Percentiles rank a stretch among this genome's conserved stretches.
phyloP scores from a whole-genome alignment of 495 filamentous ascomycete genomes.

The Penicillium bialowiezense region DNA sequence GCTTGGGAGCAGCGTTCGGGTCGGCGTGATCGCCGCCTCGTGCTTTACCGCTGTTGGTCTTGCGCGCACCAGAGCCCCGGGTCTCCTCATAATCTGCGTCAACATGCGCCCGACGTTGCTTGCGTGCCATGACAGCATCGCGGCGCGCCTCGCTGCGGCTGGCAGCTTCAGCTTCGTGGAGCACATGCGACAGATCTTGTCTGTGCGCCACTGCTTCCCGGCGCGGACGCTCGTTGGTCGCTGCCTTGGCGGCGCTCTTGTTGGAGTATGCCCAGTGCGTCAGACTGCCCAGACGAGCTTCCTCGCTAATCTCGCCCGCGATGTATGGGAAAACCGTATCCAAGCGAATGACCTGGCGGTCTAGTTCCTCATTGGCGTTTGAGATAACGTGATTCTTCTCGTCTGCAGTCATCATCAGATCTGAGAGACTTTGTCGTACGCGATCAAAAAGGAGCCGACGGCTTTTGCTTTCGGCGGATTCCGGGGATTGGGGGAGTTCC shows the following conservation, averaged over 20 bases:
- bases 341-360: constrained; percentile 79
- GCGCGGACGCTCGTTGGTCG: constrained; percentile 65
- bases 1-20: constrained; percentile 52
- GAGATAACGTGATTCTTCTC: constrained; percentile 96
- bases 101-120: constrained; percentile 60
- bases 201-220: constrained; percentile 72
- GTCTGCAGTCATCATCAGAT: constrained; percentile 81
- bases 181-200: constrained; percentile 51
- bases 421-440: constrained; percentile 59
- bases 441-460: constrained; percentile 66
- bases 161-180: constrained; percentile 72
- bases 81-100: constrained; percentile 80
- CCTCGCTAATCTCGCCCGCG: constrained; percentile 85
- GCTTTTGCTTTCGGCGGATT: constrained; percentile 38
- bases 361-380: constrained; percentile 82
- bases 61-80: constrained; percentile 40
- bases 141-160: constrained; percentile 78
- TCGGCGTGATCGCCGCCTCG: constrained; percentile 54
- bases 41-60: constrained; percentile 61
- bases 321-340: constrained; percentile 81
- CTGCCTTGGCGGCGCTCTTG: constrained; percentile 63
- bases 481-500: constrained; percentile 31
- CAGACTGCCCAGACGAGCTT: constrained; percentile 85
- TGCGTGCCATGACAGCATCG: constrained; percentile 73
- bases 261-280: constrained; percentile 96